A percentile compares a stretch with the other conserved stretches of the same genome.
These are phyloP conservation scores for Mycena maculata DNA, from an alignment of 768 basidiomycete species.

Conservation along the genomic window DNA sequence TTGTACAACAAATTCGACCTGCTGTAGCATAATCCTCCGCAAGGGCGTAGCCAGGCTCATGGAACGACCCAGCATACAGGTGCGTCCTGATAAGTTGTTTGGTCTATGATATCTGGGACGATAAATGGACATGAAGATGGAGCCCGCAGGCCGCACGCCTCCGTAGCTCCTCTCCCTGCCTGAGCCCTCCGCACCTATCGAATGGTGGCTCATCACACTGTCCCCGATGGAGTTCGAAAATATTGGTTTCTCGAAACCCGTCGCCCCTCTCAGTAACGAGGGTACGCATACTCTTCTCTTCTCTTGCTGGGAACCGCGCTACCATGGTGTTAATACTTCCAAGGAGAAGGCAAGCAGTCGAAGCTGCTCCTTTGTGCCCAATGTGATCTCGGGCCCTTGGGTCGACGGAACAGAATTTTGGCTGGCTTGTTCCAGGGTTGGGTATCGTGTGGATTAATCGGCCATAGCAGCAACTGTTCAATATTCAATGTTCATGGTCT, in stretches of 20 bases:
- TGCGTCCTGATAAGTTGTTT: conserved; percentile 40
- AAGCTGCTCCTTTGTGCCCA: conserved; percentile 85
- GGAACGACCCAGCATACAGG: conserved; percentile 69
- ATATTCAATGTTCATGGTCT: no score
- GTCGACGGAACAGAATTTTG: conserved; percentile 82
- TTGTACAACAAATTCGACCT: conserved; percentile 15
- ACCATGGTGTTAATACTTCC: neutral
- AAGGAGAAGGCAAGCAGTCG: conserved; percentile 48
- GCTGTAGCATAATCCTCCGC: conserved; percentile 73
- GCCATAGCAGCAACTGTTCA: no score
- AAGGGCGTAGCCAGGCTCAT: conserved; percentile 64
- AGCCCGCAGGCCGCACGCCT: conserved; percentile 57
- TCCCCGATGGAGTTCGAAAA: conserved; percentile 90
- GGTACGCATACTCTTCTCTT: neutral
- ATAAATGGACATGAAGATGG: conserved; percentile 58
- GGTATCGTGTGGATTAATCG: conserved; percentile 57
- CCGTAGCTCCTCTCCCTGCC: conserved; percentile 65
- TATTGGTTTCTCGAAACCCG: conserved; percentile 76
- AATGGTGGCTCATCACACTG: conserved; percentile 83
- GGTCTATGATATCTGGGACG: conserved; percentile 17
- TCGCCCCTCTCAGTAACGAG: conserved; percentile 42
- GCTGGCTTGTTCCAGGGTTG: conserved; percentile 76
- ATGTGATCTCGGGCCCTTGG: conserved; percentile 88
- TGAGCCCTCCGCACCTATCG: conserved; percentile 60
- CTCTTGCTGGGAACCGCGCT: neutral